Percentiles rank a stretch among this genome's conserved stretches.
phyloP scores from a whole-genome alignment of 2,329 filamentous ascomycete genomes.

The Aciculosporium take region DNA sequence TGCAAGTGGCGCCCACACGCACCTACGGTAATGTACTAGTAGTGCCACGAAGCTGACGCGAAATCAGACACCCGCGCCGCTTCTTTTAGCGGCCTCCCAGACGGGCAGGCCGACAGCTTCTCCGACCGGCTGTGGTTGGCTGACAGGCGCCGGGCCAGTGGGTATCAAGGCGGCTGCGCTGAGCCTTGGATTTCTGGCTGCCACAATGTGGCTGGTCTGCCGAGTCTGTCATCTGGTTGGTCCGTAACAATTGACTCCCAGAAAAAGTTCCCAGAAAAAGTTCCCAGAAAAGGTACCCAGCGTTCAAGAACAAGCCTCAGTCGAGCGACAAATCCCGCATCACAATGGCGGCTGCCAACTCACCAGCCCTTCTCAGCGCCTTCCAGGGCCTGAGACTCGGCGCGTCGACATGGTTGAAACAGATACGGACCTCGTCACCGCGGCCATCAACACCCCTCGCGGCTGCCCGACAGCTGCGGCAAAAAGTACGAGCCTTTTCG shows the following conservation, averaged over 20 bases:
- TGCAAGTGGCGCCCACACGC: slow-evolving; percentile 15
- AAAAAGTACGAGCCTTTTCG: slow-evolving; percentile 54
- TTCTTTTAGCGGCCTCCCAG: too few species aligned
- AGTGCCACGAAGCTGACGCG: slow-evolving; percentile 36
- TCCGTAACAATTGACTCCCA: too few species aligned
- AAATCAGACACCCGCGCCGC: slow-evolving; percentile 22
- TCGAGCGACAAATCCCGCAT: slow-evolving; percentile 14
- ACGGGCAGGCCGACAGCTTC: too few species aligned
- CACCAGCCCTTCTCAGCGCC: slow-evolving; percentile 34
- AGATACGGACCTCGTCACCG: slow-evolving; percentile 20
- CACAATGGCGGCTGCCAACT: slow-evolving; percentile 31
- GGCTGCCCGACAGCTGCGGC: slow-evolving; percentile 22
- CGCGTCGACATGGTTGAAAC: slow-evolving; percentile 24
- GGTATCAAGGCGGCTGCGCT: not conserved
- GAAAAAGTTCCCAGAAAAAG: too few species aligned
- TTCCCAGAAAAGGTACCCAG: too few species aligned
- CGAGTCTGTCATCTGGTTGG: not conserved
- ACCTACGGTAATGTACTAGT: too few species aligned
- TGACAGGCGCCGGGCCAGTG: not conserved
- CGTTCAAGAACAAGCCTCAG: slow-evolving; percentile 4
- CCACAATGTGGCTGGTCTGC: slow-evolving; percentile 1
- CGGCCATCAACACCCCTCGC: slow-evolving; percentile 16
- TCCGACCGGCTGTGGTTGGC: too few species aligned
- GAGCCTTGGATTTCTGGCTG: slow-evolving; percentile 14
- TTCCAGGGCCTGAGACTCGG: slow-evolving; percentile 36